A percentile compares a stretch with the other conserved stretches of the same genome.
Conservation (phyloP, 495 filamentous ascomycete genomes). For the Penicillium silybi region DNA sequence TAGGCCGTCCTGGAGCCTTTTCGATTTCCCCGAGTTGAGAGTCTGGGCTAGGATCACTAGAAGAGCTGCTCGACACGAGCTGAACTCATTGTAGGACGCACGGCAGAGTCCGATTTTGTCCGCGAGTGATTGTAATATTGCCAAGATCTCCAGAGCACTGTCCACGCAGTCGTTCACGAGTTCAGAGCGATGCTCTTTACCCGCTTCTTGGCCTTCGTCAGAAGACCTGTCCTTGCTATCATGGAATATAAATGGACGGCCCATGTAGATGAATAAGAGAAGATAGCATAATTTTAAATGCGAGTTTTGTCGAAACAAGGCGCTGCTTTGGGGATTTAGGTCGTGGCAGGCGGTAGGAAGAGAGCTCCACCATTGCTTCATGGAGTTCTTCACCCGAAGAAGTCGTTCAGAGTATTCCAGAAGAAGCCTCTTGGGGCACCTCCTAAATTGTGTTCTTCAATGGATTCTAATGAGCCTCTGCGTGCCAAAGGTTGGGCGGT, state of each 20-base stretch:
- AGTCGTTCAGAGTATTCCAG: constrained; percentile 36
- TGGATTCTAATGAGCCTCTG: neutral
- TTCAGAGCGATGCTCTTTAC: constrained; percentile 27
- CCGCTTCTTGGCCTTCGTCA: constrained; percentile 10
- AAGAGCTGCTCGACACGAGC: constrained; percentile 45
- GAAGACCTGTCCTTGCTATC: constrained; percentile 16
- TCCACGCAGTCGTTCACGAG: constrained; percentile 42
- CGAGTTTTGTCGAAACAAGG: constrained; percentile 38
- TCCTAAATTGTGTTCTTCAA: constrained; percentile 27
- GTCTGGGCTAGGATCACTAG: constrained; percentile 45
- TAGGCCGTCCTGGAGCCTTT: constrained; percentile 9
- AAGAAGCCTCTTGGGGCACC: constrained; percentile 32
- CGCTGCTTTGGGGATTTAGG: constrained; percentile 25
- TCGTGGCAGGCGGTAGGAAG: constrained; percentile 35
- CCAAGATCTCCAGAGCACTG: constrained; percentile 42
- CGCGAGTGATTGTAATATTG: constrained; percentile 36
- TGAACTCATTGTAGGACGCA: constrained; percentile 47
- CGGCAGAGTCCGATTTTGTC: constrained; percentile 42
- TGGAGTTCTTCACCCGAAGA: constrained; percentile 28
- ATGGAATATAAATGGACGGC: constrained; percentile 43
- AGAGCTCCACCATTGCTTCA: constrained; percentile 42
- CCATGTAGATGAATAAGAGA: constrained; percentile 41
- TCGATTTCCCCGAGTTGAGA: constrained; percentile 22
- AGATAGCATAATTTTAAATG: constrained; percentile 46
- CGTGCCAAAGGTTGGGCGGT: neutral